Base-by-base conservation (phyloP, 495 filamentous ascomycete genomes). In the Penicillium turbatum region DNA sequence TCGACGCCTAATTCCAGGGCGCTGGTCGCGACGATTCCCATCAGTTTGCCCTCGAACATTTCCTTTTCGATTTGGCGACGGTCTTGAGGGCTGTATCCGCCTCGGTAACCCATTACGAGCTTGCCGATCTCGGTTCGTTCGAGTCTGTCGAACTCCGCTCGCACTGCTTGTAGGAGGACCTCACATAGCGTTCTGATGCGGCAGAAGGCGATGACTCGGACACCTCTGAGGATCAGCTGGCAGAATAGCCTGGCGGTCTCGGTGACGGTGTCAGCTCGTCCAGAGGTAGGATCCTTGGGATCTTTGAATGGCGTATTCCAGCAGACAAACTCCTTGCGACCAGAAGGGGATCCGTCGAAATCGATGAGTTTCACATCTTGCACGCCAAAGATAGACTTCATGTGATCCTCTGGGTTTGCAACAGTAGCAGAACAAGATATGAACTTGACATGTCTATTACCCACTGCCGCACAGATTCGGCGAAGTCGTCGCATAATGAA, bases 241-340 rank as follows among this genome's bases (percentile, higher is more conserved):
- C 88, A 92, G 65, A 99, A 95, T 8, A 99, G 72, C 31, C 86
- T 86, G 21, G 95, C 88, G 6, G 89, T 86, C 69, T 99, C 95
- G 15, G 80, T 77, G 65, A 92, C 82, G 19, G 84, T 85, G 67
- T 92, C 86, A 26, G 87, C 90, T 34, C 93, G 82, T 6, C 92
- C 92, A 51, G 88, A 93, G 0, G 87, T 81, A 10, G 91, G 90
- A 67, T 97, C 93, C 7, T 75, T 74, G 1, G 91, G 89, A 62
- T 96, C 93, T 72, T 89, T 96, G 72, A 85, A 96, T 2, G 93
- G 95, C 1, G 95, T 96, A 57, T 97, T 97, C 93, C 93, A 99
- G 71, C 90, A 96, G 7, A 99, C 69, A 51, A 97, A 97, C 65
- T 96, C 91, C 62, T 99, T 99, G 24, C 90, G 78, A 6, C 93